Evolutionary conservation across 2,329 filamentous ascomycete genomes (phyloP), one percentile per base, ranked within the genome.

Genomic region (Chaetomiaceae sp.): DNA sequence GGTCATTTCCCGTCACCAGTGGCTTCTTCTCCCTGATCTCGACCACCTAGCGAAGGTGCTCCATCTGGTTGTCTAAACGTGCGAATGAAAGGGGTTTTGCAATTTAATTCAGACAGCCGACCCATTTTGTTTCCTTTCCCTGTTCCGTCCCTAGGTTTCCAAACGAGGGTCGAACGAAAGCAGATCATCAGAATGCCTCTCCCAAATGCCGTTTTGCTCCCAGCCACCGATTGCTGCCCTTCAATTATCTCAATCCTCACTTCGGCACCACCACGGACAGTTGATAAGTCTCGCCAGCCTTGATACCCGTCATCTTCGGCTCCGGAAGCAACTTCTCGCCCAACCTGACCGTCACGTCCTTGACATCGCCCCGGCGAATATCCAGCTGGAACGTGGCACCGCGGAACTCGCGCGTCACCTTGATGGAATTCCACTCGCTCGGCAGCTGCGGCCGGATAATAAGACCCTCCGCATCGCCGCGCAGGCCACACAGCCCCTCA

Each of bases 401-500:
- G 13, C 78, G 71, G 64, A 82, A 81, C 37, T 66, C 43, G 14
- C 79, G 71, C 14, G 65, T 72, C 16, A 73, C 75, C 51, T 51
- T 63, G 48, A 63, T 63, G 9, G 64, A 66, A 23, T 74, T 62
- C 78, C 79, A 82, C 8, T 60, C 62, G 20, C 70, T 72, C 8
- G 79, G 79, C 56, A 81, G 65, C 63, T 79, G 76, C 1, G 79
- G 78, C 2, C 69, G 65, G 25, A 81, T 67, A 8, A 59, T 59
- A 46, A 81, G 61, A 0, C 78, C 78, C 1, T 74, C 65, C 1
- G 65, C 65, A 10, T 77, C 75, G 23, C 79, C 79, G 10, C 71
- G 70, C 33, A 82, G 65, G 0, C 79, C 78, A 55, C 77, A 81
- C 5, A 82, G 63, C 0, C 78, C 77, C 63, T 82, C 78, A 42